Conservation (phyloP, 2,329 filamentous ascomycete species). For the Sordariomycetes sp. region DNA sequence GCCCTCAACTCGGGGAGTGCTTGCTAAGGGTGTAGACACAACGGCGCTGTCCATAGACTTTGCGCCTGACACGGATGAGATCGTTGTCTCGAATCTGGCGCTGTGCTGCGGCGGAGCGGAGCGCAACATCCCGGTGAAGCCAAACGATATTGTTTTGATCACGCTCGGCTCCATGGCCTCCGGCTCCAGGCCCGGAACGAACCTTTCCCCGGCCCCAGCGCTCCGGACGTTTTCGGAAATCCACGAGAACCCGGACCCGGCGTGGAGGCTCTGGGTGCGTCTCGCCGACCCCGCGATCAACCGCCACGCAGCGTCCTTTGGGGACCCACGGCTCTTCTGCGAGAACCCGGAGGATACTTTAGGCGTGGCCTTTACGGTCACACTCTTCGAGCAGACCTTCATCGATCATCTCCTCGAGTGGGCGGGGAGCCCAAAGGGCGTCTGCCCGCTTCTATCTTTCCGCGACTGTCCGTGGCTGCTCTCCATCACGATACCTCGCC, state of each 20-base stretch:
- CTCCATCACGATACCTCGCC: constrained; percentile 25
- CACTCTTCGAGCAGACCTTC: constrained; percentile 18
- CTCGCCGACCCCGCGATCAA: constrained; percentile 19
- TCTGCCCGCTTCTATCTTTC: constrained; percentile 15
- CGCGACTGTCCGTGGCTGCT: constrained; percentile 28
- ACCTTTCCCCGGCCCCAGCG: background rate
- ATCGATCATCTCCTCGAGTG: constrained; percentile 17
- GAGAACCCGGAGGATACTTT: constrained; percentile 21
- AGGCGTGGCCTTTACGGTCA: constrained; percentile 27
- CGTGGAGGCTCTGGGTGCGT: constrained; percentile 29
- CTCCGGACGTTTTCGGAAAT: constrained; percentile 3
- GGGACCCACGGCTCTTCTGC: constrained; percentile 22
- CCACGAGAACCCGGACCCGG: constrained; percentile 22
- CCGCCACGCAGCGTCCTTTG: constrained; percentile 22
- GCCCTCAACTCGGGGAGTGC: too few relatives aligned
- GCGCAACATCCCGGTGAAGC: background rate
- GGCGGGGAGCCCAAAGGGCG: constrained; percentile 13
- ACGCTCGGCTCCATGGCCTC: constrained; percentile 26
- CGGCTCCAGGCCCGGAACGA: constrained; percentile 4
- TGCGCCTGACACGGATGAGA: background rate
- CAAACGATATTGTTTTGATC: constrained; percentile 23
- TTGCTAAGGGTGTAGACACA: background rate
- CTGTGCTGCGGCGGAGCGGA: background rate
- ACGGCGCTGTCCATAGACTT: constrained; percentile 2
- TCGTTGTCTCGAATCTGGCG: background rate